Base-by-base conservation (phyloP, 2,329 filamentous ascomycete genomes). In the Periconia sp. region DNA sequence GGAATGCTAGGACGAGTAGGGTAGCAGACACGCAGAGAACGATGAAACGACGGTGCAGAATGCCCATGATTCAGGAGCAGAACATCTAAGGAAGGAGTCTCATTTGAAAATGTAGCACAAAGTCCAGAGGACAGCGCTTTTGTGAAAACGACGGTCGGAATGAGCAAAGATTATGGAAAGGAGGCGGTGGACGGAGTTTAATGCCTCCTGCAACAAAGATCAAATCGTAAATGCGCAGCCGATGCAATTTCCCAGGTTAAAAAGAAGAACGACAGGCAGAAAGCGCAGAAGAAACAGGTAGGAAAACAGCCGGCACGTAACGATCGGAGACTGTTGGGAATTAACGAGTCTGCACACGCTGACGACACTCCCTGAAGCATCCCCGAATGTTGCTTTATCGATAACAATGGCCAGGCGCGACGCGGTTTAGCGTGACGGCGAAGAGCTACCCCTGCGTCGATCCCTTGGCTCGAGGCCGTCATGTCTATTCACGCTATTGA, bases 1-100 rank as follows among this genome's bases (percentile, higher is more conserved):
- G 63, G 37, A 66, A 63, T 23, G 57, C 61, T 43, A 68, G 43
- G 29, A 65, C 48, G 16, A 68, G 36, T 11, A 69, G 43, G n/a
- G 48, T 48, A 6, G 55, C 52, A 30, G 57, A 51, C 25, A 62
- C 38, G 45, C 54, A 60, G 12, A 69, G 49, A 16, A 63, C 56
- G 24, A 50, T 46, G 43, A 64, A 57, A 38, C 66, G 64, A 29
- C 66, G 66, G 21, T 60, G 28, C 40, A 61, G 32, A 30, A 55
- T 54, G 46, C 56, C 60, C 61, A 67, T 68, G 37, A 30, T 45
- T 46, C 13, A 12, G 16, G 35, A 30, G 15, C 21, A n/a, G 23
- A 21, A 36, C 18, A 24, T 40, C 42, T 45, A 52, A 24, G 13
- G 17, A 21, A 11, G 24, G 16, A 26, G 21, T 34, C 17, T 35